Percentiles rank a stretch among this genome's conserved stretches.
These are phyloP conservation scores for Elaphomyces granulatus DNA, from an alignment of 495 filamentous ascomycete genomes.

Conservation along the genomic window DNA sequence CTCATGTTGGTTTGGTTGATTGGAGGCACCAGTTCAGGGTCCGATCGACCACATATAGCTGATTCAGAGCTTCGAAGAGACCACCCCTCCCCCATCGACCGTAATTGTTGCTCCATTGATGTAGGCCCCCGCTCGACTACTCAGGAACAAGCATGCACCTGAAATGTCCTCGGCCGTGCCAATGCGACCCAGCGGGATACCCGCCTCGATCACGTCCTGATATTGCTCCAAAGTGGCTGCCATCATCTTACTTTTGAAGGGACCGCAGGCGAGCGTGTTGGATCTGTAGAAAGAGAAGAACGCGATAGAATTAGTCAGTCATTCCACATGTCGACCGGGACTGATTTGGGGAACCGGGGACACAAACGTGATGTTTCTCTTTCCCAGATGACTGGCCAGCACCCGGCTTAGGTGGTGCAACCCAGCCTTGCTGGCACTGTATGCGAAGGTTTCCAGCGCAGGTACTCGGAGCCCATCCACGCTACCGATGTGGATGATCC, in stretches of 20 bases:
- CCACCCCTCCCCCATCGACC: conserved; percentile 51
- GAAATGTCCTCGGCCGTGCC: conserved; percentile 60
- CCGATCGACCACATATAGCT: no score
- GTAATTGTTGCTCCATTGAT: conserved; percentile 66
- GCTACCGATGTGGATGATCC: conserved; percentile 65
- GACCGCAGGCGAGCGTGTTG: conserved; percentile 64
- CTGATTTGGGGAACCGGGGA: neutral
- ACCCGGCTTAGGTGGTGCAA: conserved; percentile 59
- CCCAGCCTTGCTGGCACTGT: conserved; percentile 61
- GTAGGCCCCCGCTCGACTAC: conserved; percentile 54
- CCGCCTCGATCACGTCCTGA: conserved; percentile 45
- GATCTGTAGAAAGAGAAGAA: conserved; percentile 13
- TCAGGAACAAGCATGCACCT: conserved; percentile 60
- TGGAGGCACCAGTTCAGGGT: no score
- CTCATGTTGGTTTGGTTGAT: no score
- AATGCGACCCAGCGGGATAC: conserved; percentile 57
- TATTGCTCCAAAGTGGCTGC: conserved; percentile 47
- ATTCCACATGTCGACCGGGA: conserved; percentile 1
- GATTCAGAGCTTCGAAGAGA: conserved; percentile 40
- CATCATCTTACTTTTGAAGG: conserved; percentile 80
- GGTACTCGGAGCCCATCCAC: conserved; percentile 54
- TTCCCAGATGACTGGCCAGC: conserved; percentile 55
- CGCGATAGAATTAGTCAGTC: neutral
- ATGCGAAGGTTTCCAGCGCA: conserved; percentile 61
- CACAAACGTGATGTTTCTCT: conserved; percentile 49